Base-by-base conservation (phyloP, 192 early-diverging fungal species). In the Piromyces sp. region DNA sequence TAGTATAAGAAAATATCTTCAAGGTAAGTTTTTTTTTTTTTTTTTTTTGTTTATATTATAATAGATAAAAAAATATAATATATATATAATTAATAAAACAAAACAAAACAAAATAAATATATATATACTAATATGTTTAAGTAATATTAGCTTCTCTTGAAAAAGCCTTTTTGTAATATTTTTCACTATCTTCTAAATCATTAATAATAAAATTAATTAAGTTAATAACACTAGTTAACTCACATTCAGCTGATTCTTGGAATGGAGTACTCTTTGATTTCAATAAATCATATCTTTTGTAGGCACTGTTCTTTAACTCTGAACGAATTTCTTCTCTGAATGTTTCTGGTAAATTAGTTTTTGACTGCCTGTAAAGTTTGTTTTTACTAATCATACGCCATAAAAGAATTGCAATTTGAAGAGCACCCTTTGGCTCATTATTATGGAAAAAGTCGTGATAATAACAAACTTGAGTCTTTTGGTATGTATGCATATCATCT, bases 401-500 rank as follows among this genome's bases (percentile, higher is more conserved):
- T 83, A 90, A 84, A 42, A 90, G 82, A 42, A 90, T 86, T 30
- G 89, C 87, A 30, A 85, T 87, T 79, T 86, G 86, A 30, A 90
- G 84, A 15, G 86, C 89, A 33, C 85, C 84, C 16, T 80, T 80
- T 3, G 89, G 89, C 30, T 87, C 80, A 83, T 90, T 89, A 83
- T 90, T 90, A 30, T 88, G 89, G 81, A 84, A 90, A 30, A 89
- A 86, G 80, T 90, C 89, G 78, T 85, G 87, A 84, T 90, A 90
- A 83, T 90, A 88, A 78, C 82, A 84, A 13, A 90, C 85, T 83
- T 88, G 87, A 12, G 83, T 87, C 16, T 84, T 83, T 79, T 85
- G 88, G 79, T 90, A 88, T 16, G 81, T 81, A 79, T 86, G 81
- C 89, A 90, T 90, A 51, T 90, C 80, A 30, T 86, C 85, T 3